Conservation (phyloP, 495 filamentous ascomycete species). For the Staphylotrichum longicolle region DNA sequence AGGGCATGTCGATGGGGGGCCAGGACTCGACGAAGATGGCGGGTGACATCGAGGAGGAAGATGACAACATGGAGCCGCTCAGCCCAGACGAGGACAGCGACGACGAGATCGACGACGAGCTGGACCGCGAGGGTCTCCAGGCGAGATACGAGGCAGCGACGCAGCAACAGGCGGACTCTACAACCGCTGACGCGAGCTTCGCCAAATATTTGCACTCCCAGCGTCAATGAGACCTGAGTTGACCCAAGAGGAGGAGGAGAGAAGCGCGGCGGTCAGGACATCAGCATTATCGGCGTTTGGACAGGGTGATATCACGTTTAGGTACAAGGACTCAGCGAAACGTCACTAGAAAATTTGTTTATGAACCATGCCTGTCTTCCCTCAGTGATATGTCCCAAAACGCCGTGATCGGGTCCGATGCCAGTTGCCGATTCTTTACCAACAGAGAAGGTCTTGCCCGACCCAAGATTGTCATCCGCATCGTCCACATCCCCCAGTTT, state of each 20-base stretch:
- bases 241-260: neutral
- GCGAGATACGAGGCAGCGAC: conserved; percentile 60
- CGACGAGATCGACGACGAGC: conserved; percentile 50
- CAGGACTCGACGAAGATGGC: conserved; percentile 32
- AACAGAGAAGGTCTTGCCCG: too few species aligned
- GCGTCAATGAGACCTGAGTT: conserved; percentile 10
- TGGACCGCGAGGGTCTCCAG: conserved; percentile 59
- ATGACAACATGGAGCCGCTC: conserved; percentile 53
- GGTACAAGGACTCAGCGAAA: conserved; percentile 17
- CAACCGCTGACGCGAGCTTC: conserved; percentile 57
- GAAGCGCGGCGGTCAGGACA: neutral
- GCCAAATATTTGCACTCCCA: conserved; percentile 54
- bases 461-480: too few species aligned
- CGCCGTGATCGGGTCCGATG: conserved; percentile 15
- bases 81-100: conserved; percentile 46
- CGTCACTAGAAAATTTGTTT: neutral
- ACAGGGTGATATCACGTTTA: conserved; percentile 43
- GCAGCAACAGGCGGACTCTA: conserved; percentile 45
- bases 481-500: neutral
- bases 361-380: conserved; percentile 4
- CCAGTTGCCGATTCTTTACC: neutral
- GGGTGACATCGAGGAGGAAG: conserved; percentile 51
- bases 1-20: conserved; percentile 75
- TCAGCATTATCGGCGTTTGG: conserved; percentile 30
- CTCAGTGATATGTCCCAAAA: conserved; percentile 8